These are phyloP conservation scores for Aspergillus latus DNA, from an alignment of 2,329 filamentous ascomycete genomes.

Conservation along the genomic window DNA sequence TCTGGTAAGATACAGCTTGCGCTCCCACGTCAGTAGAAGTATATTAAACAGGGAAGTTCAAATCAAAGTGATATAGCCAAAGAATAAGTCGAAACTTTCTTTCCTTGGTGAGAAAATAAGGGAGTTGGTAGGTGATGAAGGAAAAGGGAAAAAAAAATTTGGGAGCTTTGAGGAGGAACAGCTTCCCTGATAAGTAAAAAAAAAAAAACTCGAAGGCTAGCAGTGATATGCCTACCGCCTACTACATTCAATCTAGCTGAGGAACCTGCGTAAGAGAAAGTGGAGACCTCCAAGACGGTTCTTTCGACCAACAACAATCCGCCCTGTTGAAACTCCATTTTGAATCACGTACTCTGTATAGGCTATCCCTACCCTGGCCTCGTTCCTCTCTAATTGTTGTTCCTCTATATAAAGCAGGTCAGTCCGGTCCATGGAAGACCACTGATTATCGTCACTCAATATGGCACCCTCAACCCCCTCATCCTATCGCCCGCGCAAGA, in stretches of 20 bases:
- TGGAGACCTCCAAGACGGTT: conserved; percentile 22
- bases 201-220: conserved; percentile 34
- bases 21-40: conserved; percentile 33
- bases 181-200: conserved; percentile 29
- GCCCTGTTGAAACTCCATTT: neutral
- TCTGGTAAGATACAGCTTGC: conserved; percentile 35
- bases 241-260: conserved; percentile 16
- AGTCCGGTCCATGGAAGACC: conserved; percentile 23
- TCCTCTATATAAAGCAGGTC: neutral
- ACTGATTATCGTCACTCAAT: conserved; percentile 20
- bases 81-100: conserved; percentile 1
- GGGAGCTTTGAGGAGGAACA: conserved; percentile 23
- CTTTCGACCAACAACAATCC: conserved; percentile 7
- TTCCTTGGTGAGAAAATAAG: conserved; percentile 13
- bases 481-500: conserved; percentile 46
- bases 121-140: conserved; percentile 14
- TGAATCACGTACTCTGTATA: neutral
- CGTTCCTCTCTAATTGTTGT: neutral
- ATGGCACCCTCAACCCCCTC: conserved; percentile 34
- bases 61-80: conserved; percentile 20
- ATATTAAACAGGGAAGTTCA: conserved; percentile 21
- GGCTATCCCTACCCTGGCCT: neutral
- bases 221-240: conserved; percentile 35
- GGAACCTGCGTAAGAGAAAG: conserved; percentile 21
- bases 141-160: conserved; percentile 23